Evolutionary conservation across 257 asterid species (phyloP).

Genomic region (Solanum dulcamara): DNA sequence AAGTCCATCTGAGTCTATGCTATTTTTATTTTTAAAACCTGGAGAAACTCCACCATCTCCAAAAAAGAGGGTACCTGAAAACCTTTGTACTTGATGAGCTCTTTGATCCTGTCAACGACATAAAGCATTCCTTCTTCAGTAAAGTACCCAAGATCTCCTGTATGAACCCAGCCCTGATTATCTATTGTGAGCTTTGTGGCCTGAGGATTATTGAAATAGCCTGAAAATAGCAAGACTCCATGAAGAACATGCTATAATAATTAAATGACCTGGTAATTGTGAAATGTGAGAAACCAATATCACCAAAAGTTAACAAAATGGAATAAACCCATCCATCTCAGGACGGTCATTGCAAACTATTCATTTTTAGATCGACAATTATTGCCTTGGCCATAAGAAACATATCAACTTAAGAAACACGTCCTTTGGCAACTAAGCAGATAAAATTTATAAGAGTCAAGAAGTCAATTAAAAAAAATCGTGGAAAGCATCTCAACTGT

Average conservation of each 20-base stretch:
- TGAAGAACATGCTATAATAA: not conserved
- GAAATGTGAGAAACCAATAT: not conserved
- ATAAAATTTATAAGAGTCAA: not conserved
- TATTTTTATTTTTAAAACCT: not conserved
- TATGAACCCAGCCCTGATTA: slow-evolving; percentile 89
- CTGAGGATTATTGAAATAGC: slow-evolving; percentile 68
- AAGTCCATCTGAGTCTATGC: not conserved
- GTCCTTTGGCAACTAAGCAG: not conserved
- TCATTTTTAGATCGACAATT: not conserved
- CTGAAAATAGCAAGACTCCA: slow-evolving; percentile 18
- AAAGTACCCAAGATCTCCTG: slow-evolving; percentile 96
- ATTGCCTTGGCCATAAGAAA: not conserved
- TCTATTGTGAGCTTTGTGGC: slow-evolving; percentile 84
- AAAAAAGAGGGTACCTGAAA: slow-evolving; percentile 47
- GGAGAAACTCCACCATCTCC: not conserved
- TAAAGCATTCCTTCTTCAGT: slow-evolving; percentile 71
- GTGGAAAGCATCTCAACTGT: not conserved
- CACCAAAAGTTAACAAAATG: not conserved
- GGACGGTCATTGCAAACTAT: not conserved
- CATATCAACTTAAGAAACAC: not conserved
- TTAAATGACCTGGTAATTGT: not conserved
- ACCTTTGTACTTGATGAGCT: slow-evolving; percentile 91
- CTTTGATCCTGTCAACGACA: slow-evolving; percentile 91
- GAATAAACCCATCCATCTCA: not conserved
- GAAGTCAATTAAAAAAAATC: not conserved